Conservation (phyloP, 768 basidiomycete species). For the Hericium coralloides region DNA sequence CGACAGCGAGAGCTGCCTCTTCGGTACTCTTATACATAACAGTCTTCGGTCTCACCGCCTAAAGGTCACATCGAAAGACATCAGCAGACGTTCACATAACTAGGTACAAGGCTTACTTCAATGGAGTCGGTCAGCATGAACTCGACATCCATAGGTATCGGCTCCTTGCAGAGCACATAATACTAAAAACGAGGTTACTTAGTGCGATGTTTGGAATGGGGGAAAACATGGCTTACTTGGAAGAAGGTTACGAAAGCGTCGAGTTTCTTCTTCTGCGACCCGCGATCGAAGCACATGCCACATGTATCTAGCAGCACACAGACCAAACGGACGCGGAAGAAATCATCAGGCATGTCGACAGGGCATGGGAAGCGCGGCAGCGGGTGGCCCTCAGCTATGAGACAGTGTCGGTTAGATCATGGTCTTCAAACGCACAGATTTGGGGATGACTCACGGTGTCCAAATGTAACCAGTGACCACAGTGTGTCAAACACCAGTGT, state of each 20-base stretch:
- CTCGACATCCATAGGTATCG: constrained; percentile 94
- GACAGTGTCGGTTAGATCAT: not conserved
- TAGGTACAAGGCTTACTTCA: constrained; percentile 44
- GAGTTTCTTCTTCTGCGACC: constrained; percentile 84
- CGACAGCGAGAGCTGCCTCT: constrained; percentile 82
- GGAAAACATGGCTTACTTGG: constrained; percentile 46
- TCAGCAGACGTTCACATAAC: not conserved
- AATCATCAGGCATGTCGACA: constrained; percentile 92
- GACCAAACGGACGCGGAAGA: constrained; percentile 86
- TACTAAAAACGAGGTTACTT: constrained; percentile 33
- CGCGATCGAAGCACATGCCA: constrained; percentile 96
- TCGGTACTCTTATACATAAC: constrained; percentile 63
- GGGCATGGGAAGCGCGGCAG: constrained; percentile 64
- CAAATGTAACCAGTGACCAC: constrained; percentile 93
- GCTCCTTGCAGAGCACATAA: constrained; percentile 83
- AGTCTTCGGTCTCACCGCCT: constrained; percentile 86
- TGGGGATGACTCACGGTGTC: constrained; percentile 68
- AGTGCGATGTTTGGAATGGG: constrained; percentile 2
- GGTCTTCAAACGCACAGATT: not conserved
- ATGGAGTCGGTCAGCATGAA: constrained; percentile 95
- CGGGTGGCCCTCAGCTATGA: constrained; percentile 80
- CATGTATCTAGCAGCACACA: constrained; percentile 92
- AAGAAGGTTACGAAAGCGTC: constrained; percentile 92
- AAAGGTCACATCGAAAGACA: constrained; percentile 3
- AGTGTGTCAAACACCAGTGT: constrained; percentile 86